phyloP scores from a whole-genome alignment of 2,329 filamentous ascomycete species.

The Colletotrichum simmondsii region DNA sequence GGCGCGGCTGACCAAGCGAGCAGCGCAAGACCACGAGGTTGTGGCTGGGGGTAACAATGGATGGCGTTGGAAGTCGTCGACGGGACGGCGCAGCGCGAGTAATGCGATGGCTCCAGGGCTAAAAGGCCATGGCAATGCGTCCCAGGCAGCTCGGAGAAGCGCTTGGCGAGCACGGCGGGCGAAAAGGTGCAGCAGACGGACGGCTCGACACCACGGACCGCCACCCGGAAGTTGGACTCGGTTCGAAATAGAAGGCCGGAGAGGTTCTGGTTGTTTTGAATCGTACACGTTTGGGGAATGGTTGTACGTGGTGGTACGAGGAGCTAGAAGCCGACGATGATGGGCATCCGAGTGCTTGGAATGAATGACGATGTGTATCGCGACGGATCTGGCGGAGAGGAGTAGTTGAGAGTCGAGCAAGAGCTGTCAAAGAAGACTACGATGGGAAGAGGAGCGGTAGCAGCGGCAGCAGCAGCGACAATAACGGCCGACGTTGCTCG shows the following conservation, averaged over 20 bases:
- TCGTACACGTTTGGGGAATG: background rate
- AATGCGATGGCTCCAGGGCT: conserved; percentile 19
- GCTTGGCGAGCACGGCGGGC: conserved; percentile 5
- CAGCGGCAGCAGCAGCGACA: background rate
- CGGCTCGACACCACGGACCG: conserved; percentile 18
- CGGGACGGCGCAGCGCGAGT: conserved; percentile 34
- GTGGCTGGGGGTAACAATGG: conserved; percentile 17
- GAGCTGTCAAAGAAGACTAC: conserved; percentile 8
- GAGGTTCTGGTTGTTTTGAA: background rate
- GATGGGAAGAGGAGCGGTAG: background rate
- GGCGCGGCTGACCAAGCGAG: conserved; percentile 20
- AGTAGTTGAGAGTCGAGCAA: no score
- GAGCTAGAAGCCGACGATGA: background rate
- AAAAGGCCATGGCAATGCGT: conserved; percentile 23
- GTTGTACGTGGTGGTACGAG: background rate
- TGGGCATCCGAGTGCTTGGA: background rate
- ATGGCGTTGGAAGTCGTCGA: conserved; percentile 21
- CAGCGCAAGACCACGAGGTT: conserved; percentile 19
- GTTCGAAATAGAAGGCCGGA: conserved; percentile 3
- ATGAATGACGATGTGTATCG: conserved; percentile 11
- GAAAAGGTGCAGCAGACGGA: background rate
- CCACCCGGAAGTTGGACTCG: conserved; percentile 13
- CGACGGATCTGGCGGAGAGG: background rate
- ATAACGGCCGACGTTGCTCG: conserved; percentile 12
- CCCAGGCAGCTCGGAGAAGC: conserved; percentile 8